Evolutionary conservation across 139 green algal species (phyloP), one percentile per base, ranked within the genome.

Genomic region (Chlorella sp.): DNA sequence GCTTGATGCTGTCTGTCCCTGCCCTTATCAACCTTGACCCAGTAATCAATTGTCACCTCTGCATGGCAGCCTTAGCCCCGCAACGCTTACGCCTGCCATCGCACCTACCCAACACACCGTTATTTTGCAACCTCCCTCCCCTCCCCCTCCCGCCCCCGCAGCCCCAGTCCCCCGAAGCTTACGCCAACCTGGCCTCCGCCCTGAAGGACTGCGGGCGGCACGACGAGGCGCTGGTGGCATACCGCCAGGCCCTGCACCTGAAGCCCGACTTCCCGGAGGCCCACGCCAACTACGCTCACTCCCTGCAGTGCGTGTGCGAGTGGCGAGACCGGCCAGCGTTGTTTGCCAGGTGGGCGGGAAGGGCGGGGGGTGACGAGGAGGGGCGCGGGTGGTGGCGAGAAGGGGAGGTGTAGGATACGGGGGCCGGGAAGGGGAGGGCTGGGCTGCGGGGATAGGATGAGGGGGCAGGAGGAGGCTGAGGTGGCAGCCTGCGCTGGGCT

Each of bases 291-390:
- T 87, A 97, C 22, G 95, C 98, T 78, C 97, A 99, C 92, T 96
- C 92, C 36, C 75, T 98, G 94, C 93, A 97, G 93, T 97, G 95
- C 91, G 93, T 99, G 32, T 98, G 96, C 89, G 97, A 99, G 61
- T 99, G 97, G 97, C 71, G 40, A 11, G 95, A 97, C 75, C 92
- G 96, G 12, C 90, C 93, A 3, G 40, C 53, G 81, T 85, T 97
- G 34, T 98, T 99, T 82, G 57, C 76, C 11, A 77, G 89, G 89
- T 86, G 73, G 15, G 78, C 24, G 22, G 28, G 37, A 2, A 32
- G 77, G 66, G 12, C n/a, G n/a, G n/a, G n/a, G n/a, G n/a, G n/a
- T n/a, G n/a, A 24, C 34, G 36, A 60, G 36, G n/a, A 0, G 57
- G 60, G 60, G 60, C 60, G 60, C 60, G 60, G 60, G 60, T 14